These are phyloP conservation scores for Millerozyma miso DNA, from an alignment of 805 yeast species.

Conservation along the genomic window DNA sequence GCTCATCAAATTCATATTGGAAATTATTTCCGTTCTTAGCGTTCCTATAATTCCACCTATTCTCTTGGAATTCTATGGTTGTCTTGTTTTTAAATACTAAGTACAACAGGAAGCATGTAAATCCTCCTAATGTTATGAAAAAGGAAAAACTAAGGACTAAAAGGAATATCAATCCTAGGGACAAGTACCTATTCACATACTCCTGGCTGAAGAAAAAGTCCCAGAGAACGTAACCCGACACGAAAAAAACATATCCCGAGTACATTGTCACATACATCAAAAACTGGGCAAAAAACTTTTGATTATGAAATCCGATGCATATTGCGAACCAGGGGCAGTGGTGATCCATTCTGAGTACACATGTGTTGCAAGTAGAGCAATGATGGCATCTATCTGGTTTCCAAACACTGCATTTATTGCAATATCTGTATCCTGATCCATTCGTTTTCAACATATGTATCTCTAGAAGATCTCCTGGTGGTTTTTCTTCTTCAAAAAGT, in stretches of 20 bases:
- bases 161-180: constrained; percentile 58
- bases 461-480: constrained; percentile 33
- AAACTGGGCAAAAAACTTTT: constrained; percentile 75
- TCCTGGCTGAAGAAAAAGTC: constrained; percentile 42
- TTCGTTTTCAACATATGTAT: constrained; percentile 43
- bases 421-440: constrained; percentile 54
- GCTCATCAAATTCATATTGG: constrained; percentile 32
- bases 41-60: constrained; percentile 39
- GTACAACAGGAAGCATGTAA: constrained; percentile 55
- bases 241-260: constrained; percentile 36
- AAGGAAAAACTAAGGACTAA: constrained; percentile 58
- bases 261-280: constrained; percentile 51
- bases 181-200: constrained; percentile 41
- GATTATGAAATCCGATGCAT: constrained; percentile 81
- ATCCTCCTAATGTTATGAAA: constrained; percentile 36
- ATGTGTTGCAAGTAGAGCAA: constrained; percentile 46
- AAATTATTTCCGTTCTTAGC: constrained; percentile 13
- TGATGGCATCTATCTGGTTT: constrained; percentile 60
- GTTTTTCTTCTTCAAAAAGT: constrained; percentile 8
- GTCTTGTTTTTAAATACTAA: constrained; percentile 64
- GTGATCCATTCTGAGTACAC: constrained; percentile 54
- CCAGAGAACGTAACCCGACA: constrained; percentile 42
- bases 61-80: constrained; percentile 73
- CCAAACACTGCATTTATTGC: constrained; percentile 52
- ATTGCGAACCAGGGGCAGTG: constrained; percentile 88